These are phyloP conservation scores for Pythium sp. DNA, from an alignment of 352 stramenopile species.

Conservation along the genomic window DNA sequence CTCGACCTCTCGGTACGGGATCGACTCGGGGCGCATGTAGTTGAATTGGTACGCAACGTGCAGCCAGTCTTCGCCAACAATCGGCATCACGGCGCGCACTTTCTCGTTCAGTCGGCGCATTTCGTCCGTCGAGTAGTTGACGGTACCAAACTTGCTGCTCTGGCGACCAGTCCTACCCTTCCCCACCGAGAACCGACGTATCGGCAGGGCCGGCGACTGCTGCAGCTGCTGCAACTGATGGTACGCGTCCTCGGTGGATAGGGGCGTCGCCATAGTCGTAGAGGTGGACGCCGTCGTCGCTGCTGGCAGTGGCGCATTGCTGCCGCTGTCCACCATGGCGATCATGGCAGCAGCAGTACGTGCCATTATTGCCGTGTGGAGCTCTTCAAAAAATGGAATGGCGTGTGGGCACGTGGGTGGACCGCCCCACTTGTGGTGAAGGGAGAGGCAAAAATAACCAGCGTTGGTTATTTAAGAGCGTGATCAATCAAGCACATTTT, in stretches of 20 bases:
- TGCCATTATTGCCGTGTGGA: slow-evolving; percentile 6
- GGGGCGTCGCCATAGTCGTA: background rate
- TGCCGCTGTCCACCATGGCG: background rate
- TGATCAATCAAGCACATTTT: no score
- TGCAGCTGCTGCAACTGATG: background rate
- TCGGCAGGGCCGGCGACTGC: background rate
- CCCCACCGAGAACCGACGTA: slow-evolving; percentile 4
- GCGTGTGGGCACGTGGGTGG: background rate
- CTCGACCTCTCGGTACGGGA: slow-evolving; percentile 60
- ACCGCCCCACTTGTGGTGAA: slow-evolving; percentile 6
- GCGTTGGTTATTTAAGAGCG: no score
- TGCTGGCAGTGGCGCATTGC: background rate
- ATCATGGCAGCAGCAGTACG: no score
- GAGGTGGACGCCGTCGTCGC: background rate
- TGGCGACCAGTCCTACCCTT: slow-evolving; percentile 23
- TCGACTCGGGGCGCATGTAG: slow-evolving; percentile 55
- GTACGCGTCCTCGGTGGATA: background rate
- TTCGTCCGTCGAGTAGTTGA: slow-evolving; percentile 69
- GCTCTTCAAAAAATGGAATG: slow-evolving; percentile 7
- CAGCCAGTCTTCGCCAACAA: slow-evolving; percentile 53
- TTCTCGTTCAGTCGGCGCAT: slow-evolving; percentile 65
- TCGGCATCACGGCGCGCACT: slow-evolving; percentile 50
- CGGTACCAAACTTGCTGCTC: slow-evolving; percentile 62
- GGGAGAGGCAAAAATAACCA: background rate
- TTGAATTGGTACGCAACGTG: slow-evolving; percentile 69